These are phyloP conservation scores for Viola pubescens DNA, from an alignment of 441 rosid species.

Conservation along the genomic window DNA sequence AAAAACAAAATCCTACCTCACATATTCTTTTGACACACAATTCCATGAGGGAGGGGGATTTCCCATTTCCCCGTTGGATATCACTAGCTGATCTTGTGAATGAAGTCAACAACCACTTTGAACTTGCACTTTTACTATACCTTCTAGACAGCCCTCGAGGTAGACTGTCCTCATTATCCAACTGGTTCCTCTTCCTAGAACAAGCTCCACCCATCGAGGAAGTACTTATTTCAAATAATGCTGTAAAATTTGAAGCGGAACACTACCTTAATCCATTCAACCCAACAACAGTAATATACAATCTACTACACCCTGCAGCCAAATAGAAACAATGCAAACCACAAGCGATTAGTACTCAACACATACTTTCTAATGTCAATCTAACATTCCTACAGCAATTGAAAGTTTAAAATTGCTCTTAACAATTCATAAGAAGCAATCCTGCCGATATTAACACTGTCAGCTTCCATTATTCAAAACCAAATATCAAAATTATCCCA, in stretches of 20 bases:
- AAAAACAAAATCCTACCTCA: conserved; percentile 35
- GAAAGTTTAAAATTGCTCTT: background rate
- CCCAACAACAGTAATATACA: background rate
- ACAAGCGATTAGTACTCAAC: background rate
- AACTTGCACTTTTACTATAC: conserved; percentile 63
- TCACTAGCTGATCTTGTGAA: conserved; percentile 45
- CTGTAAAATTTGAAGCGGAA: conserved; percentile 24
- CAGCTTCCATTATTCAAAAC: background rate
- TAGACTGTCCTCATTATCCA: conserved; percentile 44
- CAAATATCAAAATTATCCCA: background rate
- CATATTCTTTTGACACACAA: conserved; percentile 48
- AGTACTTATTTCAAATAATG: conserved; percentile 25
- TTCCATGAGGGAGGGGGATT: conserved; percentile 68
- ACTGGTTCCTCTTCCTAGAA: conserved; percentile 76
- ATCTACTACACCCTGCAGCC: conserved; percentile 9
- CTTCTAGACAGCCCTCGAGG: conserved; percentile 46
- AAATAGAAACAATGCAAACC: background rate
- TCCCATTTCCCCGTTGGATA: conserved; percentile 31
- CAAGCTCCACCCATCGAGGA: conserved; percentile 80
- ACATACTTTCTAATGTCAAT: background rate
- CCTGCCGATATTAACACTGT: no score
- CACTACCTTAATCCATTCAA: conserved; percentile 5
- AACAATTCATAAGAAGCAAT: background rate
- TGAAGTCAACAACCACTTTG: conserved; percentile 78
- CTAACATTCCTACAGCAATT: background rate